Percentiles rank a stretch among this genome's conserved stretches.
Conservation (phyloP, 176 grass and related monocot genomes). For the Avena sativa region DNA sequence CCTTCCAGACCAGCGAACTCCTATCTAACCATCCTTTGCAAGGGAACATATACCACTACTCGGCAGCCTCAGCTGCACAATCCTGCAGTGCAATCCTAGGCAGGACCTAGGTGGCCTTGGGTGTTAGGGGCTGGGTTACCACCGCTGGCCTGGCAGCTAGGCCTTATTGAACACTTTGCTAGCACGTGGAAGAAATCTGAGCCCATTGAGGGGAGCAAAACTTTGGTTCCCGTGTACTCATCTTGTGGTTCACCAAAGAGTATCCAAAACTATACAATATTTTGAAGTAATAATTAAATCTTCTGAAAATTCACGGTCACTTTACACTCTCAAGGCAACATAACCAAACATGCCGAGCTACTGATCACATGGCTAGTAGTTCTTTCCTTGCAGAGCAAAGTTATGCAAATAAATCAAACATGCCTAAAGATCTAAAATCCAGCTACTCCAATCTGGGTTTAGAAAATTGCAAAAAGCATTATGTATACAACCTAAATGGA, state of each 20-base stretch:
- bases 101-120: neutral
- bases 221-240: neutral
- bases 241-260: neutral
- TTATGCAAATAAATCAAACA: neutral
- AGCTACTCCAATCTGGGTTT: neutral
- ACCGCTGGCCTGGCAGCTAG: neutral
- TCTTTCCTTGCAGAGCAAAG: neutral
- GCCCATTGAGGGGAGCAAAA: neutral
- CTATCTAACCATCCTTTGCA: neutral
- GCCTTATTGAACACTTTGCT: neutral
- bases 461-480: neutral
- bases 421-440: neutral
- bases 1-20: neutral
- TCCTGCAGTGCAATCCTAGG: neutral
- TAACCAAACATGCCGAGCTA: neutral
- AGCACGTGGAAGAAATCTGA: neutral
- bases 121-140: neutral
- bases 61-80: slow-evolving; percentile 1
- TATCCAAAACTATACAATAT: neutral
- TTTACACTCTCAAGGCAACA: neutral
- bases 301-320: neutral
- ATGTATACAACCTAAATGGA: neutral
- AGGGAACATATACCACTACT: neutral
- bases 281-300: slow-evolving; percentile 9
- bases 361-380: neutral